phyloP scores from a whole-genome alignment of 352 stramenopile genomes.

The Lagenidium giganteum region DNA sequence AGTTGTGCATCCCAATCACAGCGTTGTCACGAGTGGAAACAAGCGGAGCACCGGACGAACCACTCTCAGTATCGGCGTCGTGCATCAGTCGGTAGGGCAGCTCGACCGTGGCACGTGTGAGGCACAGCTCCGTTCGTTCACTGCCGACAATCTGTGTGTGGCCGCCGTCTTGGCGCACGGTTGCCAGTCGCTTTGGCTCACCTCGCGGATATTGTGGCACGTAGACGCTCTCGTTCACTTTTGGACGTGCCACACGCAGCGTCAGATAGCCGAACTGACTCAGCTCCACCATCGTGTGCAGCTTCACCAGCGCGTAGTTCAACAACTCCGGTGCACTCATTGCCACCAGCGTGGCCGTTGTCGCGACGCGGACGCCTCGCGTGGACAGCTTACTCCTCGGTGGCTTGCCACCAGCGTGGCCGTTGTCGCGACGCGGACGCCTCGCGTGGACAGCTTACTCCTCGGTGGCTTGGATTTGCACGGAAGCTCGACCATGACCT shows the following conservation, averaged over 20 bases:
- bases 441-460: conserved; percentile 12
- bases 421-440: too few relatives aligned
- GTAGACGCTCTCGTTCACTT: conserved; percentile 33
- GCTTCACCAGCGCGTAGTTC: conserved; percentile 46
- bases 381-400: too few relatives aligned
- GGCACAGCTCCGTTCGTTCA: too few relatives aligned
- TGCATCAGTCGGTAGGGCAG: conserved; percentile 28
- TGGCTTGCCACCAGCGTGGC: too few relatives aligned
- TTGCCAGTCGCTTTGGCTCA: conserved; percentile 29
- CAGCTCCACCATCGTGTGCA: conserved; percentile 17
- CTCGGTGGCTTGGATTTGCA: neutral
- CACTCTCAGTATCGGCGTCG: conserved; percentile 30
- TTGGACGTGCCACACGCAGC: conserved; percentile 19
- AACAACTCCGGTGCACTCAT: conserved; percentile 11
- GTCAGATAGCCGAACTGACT: conserved; percentile 27
- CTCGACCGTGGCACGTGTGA: conserved; percentile 15
- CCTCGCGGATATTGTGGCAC: conserved; percentile 36
- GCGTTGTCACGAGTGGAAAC: conserved; percentile 30
- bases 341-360: conserved; percentile 19
- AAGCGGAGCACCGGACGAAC: conserved; percentile 40
- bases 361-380: conserved; percentile 18
- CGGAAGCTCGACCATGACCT: conserved; percentile 39
- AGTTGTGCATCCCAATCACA: conserved; percentile 46
- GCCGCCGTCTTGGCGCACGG: conserved; percentile 19
- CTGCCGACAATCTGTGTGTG: too few relatives aligned